A percentile compares a stretch with the other conserved stretches of the same genome.
phyloP scores from a whole-genome alignment of 2,329 filamentous ascomycete species.

The Colletotrichum godetiae region DNA sequence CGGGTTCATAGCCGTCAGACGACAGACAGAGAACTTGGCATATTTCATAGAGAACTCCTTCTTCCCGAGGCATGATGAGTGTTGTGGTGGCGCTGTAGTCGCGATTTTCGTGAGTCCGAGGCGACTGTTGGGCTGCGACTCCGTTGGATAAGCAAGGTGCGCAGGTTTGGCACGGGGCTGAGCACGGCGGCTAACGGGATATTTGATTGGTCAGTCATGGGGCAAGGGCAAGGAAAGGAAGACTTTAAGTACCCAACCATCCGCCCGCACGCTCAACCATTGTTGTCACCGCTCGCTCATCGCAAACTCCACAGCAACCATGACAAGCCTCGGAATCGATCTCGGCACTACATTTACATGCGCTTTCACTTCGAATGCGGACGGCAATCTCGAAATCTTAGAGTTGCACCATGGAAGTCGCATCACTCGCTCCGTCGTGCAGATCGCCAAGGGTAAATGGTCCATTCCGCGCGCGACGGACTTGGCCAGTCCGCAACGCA shows the following conservation, averaged over 20 bases:
- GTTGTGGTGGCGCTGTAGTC: too few relatives aligned
- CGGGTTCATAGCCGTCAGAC: neutral
- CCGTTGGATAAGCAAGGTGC: too few relatives aligned
- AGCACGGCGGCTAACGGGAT: too few relatives aligned
- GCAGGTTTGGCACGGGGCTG: too few relatives aligned
- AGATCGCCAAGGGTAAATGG: neutral
- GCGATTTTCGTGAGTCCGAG: too few relatives aligned
- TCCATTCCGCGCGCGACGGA: neutral
- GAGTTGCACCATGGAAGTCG: neutral
- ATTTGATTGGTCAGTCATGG: too few relatives aligned
- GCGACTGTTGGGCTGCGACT: too few relatives aligned
- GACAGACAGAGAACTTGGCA: slow-evolving; percentile 1
- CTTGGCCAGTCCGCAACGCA: neutral
- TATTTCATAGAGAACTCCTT: neutral
- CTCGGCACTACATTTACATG: neutral
- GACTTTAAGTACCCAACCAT: too few relatives aligned
- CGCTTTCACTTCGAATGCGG: neutral
- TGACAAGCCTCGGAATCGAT: neutral
- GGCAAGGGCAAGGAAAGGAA: too few relatives aligned
- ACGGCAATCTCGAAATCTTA: neutral
- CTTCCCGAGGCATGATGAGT: neutral
- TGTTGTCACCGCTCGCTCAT: too few relatives aligned
- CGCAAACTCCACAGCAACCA: too few relatives aligned
- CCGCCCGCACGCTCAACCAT: too few relatives aligned
- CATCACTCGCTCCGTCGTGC: neutral